Evolutionary conservation across 1,139 yeast species (phyloP).

Genomic region (Debaryomyces sp.): DNA sequence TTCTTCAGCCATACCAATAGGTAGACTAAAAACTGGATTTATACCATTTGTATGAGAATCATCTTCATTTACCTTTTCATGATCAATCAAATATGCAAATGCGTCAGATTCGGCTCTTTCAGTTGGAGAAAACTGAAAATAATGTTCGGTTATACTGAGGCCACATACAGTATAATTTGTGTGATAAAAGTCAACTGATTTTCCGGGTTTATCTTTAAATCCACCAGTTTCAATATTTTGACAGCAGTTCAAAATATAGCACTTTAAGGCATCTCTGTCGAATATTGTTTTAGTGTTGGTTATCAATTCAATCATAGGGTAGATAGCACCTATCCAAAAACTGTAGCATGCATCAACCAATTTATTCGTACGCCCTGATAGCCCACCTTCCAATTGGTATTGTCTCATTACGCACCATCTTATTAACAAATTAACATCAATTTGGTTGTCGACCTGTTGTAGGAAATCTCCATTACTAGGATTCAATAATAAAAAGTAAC

Average conservation of each 20-base stretch:
- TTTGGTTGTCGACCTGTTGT: constrained; percentile 20
- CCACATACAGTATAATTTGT: constrained; percentile 86
- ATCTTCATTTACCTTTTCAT: constrained; percentile 19
- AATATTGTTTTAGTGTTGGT: constrained; percentile 35
- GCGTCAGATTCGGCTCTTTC: constrained; percentile 2
- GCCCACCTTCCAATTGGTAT: constrained; percentile 74
- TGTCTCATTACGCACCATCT: constrained; percentile 79
- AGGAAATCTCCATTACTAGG: constrained; percentile 18
- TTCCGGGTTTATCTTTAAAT: constrained; percentile 85
- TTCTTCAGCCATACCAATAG: constrained; percentile 31
- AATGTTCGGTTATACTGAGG: constrained; percentile 65
- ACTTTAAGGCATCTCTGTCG: constrained; percentile 56
- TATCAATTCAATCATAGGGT: constrained; percentile 61
- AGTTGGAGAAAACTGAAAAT: constrained; percentile 27
- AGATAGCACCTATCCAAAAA: constrained; percentile 90
- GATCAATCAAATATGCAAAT: constrained; percentile 32
- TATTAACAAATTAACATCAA: constrained; percentile 45
- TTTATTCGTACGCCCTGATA: constrained; percentile 88
- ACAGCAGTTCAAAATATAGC: constrained; percentile 75
- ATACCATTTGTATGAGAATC: constrained; percentile 35
- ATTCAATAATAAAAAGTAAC: constrained; percentile 53
- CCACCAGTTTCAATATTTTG: constrained; percentile 70
- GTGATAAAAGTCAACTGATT: constrained; percentile 82
- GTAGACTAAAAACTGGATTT: constrained; percentile 71
- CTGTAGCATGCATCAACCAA: constrained; percentile 96